Evolutionary conservation across 306 rosid species (phyloP).

Genomic region (Hylodesmum podocarpum): DNA sequence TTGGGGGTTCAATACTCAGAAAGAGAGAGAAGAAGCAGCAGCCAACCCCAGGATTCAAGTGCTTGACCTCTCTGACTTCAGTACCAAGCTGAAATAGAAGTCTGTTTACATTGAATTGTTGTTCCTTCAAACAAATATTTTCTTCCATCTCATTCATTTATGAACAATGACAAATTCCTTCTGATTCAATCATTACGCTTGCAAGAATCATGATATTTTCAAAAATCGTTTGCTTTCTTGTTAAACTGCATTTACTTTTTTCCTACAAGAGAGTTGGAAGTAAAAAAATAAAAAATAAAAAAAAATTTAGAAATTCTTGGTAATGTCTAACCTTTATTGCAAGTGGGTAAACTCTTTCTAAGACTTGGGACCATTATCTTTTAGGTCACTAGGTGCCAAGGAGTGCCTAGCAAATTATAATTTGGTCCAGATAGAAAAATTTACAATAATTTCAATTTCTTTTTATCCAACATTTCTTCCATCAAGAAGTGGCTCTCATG

Average conservation of each 20-base stretch:
- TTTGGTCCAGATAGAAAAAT: background rate
- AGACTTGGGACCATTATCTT: background rate
- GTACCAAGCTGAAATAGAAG: slow-evolving; percentile 61
- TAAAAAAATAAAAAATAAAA: too few species aligned
- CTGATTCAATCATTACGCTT: background rate
- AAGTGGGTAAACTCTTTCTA: background rate
- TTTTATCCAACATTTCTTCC: background rate
- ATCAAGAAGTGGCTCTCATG: background rate
- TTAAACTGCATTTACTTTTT: background rate
- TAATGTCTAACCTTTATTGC: background rate
- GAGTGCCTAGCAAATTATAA: background rate
- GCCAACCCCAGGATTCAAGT: slow-evolving; percentile 61
- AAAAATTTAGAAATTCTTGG: background rate
- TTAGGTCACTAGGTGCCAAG: background rate
- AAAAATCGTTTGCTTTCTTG: background rate
- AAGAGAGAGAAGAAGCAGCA: slow-evolving; percentile 85
- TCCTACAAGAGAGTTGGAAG: background rate
- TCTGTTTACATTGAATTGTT: background rate
- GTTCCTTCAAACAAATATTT: slow-evolving; percentile 1
- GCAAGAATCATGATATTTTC: background rate
- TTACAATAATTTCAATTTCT: background rate
- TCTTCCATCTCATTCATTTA: slow-evolving; percentile 11
- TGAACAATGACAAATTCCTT: background rate
- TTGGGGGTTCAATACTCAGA: slow-evolving; percentile 88
- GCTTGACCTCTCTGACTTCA: slow-evolving; percentile 66